Base-by-base conservation (phyloP, 1,139 yeast species). In the Candida frijolesensis region DNA sequence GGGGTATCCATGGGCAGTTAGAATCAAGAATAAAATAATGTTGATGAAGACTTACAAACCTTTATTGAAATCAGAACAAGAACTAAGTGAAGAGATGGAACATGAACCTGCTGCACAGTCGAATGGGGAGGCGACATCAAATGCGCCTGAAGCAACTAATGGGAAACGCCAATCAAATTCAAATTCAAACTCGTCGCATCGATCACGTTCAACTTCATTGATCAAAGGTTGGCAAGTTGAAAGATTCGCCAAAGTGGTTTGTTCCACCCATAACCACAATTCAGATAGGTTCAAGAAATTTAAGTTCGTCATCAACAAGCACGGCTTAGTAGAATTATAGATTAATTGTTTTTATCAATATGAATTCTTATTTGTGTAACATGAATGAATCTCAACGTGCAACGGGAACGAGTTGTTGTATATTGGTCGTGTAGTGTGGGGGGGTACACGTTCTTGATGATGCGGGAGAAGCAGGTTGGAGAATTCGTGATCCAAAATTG, bases 1-100 rank as follows among this genome's bases (percentile, higher is more conserved):
- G 44, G 80, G 80, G 0, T 71, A 72, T 52, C 66, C 69, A 6
- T 76, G 80, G 80, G 58, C 71, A 15, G 68, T 67, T 47, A 61
- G 72, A 18, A 61, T 74, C 9, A 54, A 61, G 11, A 66, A 65
- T 27, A 60, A 75, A 47, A 63, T 76, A 4, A 56, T 74, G 51
- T 54, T 76, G 14, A 61, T 63, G 66, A 76, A 75, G 50, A 51
- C 61, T 2, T 76, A 75, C 52, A 60, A 59, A 41, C 78, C 78
- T 2, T 27, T 38, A 9, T 45, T 57, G 37, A 49, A 48, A 32
- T 33, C 45, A 22, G 46, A 50, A 12, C n/a, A 40, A 18, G 51
- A 49, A 27, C 7, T 52, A 16, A 30, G 22, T 22, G 22, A 34
- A 18, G 51, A 42, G 18, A 11, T 25, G 29, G 43, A 22, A 12